Conservation (phyloP, 2,329 filamentous ascomycete species). For the Corynespora cassiicola region DNA sequence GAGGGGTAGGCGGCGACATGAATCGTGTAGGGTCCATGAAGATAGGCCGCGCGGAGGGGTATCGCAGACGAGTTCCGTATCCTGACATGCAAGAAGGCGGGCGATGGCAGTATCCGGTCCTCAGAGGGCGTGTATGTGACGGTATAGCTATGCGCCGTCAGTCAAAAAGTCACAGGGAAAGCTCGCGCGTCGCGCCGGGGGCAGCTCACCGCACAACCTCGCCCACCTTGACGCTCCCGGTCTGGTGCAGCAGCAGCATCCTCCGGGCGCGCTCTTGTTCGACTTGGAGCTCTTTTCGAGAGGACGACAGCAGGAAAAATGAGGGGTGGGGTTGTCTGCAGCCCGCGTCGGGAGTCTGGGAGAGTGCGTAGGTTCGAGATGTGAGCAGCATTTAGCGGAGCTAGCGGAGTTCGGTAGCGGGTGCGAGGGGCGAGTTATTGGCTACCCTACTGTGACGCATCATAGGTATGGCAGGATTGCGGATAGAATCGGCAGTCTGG, state of each 20-base stretch:
- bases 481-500: slow-evolving; percentile 5
- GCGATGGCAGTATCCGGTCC: slow-evolving; percentile 89
- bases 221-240: slow-evolving; percentile 90
- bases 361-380: slow-evolving; percentile 46
- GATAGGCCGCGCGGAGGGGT: slow-evolving; percentile 89
- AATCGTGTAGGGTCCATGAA: slow-evolving; percentile 93
- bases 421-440: slow-evolving; percentile 9
- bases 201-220: slow-evolving; percentile 80
- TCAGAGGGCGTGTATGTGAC: slow-evolving; percentile 88
- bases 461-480: slow-evolving; percentile 10
- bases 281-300: slow-evolving; percentile 39
- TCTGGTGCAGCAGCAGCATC: slow-evolving; percentile 92
- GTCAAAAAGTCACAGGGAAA: slow-evolving; percentile 16
- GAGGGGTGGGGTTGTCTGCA: slow-evolving; percentile 34
- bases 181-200: slow-evolving; percentile 3
- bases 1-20: slow-evolving; percentile 86
- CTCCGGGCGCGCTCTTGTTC: slow-evolving; percentile 40
- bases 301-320: slow-evolving; percentile 40
- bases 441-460: slow-evolving; percentile 12
- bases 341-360: slow-evolving; percentile 43
- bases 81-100: slow-evolving; percentile 79
- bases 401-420: slow-evolving; percentile 26
- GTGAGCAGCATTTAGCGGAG: slow-evolving; percentile 49
- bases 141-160: slow-evolving; percentile 64
- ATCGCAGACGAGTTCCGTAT: slow-evolving; percentile 93